phyloP scores from a whole-genome alignment of 495 filamentous ascomycete species.

The Talaromyces liani region DNA sequence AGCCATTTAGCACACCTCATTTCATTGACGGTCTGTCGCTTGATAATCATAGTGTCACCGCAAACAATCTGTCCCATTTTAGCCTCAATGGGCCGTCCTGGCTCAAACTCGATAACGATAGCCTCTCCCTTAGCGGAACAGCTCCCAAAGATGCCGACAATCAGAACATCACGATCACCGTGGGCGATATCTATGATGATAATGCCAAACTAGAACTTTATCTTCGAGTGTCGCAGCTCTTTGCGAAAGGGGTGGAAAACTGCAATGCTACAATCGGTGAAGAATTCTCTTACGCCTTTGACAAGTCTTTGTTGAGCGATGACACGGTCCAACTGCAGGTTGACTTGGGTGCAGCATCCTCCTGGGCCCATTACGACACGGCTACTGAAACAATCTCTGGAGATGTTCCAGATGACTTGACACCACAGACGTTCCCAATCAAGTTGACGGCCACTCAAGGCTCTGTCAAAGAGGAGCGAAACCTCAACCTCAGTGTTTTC shows the following conservation, averaged over 20 bases:
- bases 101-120: constrained; percentile 59
- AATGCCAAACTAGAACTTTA: constrained; percentile 54
- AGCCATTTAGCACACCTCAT: constrained; percentile 44
- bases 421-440: constrained; percentile 35
- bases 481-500: constrained; percentile 44
- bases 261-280: constrained; percentile 55
- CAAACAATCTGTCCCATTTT: constrained; percentile 39
- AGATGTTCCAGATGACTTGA: constrained; percentile 45
- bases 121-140: constrained; percentile 56
- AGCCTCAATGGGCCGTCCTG: constrained; percentile 55
- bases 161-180: constrained; percentile 57
- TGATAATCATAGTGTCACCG: constrained; percentile 47
- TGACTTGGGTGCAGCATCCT: constrained; percentile 37
- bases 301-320: constrained; percentile 44
- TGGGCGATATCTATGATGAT: constrained; percentile 58
- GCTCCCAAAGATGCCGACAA: constrained; percentile 48
- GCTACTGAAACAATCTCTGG: constrained; percentile 52
- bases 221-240: constrained; percentile 46
- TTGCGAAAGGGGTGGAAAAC: constrained; percentile 30
- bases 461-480: constrained; percentile 34
- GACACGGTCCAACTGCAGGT: constrained; percentile 48
- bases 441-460: constrained; percentile 44
- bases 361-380: constrained; percentile 64
- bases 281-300: constrained; percentile 57
- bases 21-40: constrained; percentile 50